Conservation (phyloP, 1,284 basidiomycete genomes). For the Fistulinella staudtii region DNA sequence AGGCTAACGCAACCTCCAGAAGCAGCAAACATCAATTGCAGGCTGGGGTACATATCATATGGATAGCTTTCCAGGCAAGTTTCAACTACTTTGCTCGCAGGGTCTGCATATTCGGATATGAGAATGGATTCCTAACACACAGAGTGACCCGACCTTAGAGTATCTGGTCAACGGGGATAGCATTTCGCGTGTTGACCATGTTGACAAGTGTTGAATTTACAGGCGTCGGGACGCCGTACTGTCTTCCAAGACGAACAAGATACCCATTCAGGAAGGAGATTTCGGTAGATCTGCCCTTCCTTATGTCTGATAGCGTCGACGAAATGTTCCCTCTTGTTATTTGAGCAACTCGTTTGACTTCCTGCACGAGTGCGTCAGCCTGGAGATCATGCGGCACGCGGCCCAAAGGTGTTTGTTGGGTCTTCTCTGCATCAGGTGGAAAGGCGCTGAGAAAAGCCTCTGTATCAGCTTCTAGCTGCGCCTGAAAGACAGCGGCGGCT, state of each 20-base stretch:
- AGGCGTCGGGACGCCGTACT: constrained; percentile 60
- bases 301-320: constrained; percentile 75
- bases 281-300: constrained; percentile 61
- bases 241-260: constrained; percentile 61
- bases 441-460: constrained; percentile 35
- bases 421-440: constrained; percentile 27
- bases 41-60: too few relatives aligned
- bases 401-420: constrained; percentile 34
- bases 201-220: constrained; percentile 59
- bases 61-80: too few relatives aligned
- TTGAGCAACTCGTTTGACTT: constrained; percentile 53
- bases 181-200: constrained; percentile 52
- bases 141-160: too few relatives aligned
- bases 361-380: constrained; percentile 39
- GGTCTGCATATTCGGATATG: too few relatives aligned
- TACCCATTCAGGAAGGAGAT: constrained; percentile 88
- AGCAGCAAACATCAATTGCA: too few relatives aligned
- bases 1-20: too few relatives aligned
- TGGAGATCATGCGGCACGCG: constrained; percentile 43
- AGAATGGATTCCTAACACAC: too few relatives aligned
- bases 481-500: constrained; percentile 56
- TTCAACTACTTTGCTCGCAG: too few relatives aligned
- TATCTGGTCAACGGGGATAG: constrained; percentile 44
- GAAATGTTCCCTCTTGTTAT: constrained; percentile 65
- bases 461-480: constrained; percentile 46